Percentiles rank a stretch among this genome's conserved stretches.
Evolutionary conservation across 2,329 filamentous ascomycete species (phyloP).

Genomic region (Lomentospora prolificans): DNA sequence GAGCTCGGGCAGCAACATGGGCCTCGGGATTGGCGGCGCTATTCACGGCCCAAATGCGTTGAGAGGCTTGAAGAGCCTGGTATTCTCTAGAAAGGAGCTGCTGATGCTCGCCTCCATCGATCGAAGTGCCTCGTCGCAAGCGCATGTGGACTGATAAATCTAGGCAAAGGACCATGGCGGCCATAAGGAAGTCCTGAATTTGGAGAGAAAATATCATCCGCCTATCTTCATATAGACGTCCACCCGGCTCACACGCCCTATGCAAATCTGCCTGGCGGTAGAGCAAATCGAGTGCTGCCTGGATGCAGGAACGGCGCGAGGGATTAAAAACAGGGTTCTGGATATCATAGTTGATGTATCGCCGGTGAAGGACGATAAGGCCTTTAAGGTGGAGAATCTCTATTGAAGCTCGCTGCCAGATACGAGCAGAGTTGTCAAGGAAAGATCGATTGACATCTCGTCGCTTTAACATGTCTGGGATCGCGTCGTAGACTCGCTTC

Average conservation of each 20-base stretch:
- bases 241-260: conserved; percentile 27
- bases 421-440: conserved; percentile 16
- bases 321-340: conserved; percentile 11
- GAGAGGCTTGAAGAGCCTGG: conserved; percentile 12
- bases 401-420: conserved; percentile 19
- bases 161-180: conserved; percentile 40
- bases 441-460: conserved; percentile 18
- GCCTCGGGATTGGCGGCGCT: conserved; percentile 12
- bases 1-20: conserved; percentile 14
- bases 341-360: conserved; percentile 15
- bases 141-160: conserved; percentile 18
- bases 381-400: conserved; percentile 22
- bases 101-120: background rate
- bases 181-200: conserved; percentile 39
- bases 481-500: conserved; percentile 12
- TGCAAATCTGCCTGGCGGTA: conserved; percentile 21
- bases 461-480: conserved; percentile 18
- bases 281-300: conserved; percentile 18
- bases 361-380: conserved; percentile 22
- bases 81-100: conserved; percentile 8
- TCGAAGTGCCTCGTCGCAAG: background rate
- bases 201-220: conserved; percentile 36
- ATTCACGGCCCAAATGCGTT: conserved; percentile 15
- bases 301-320: conserved; percentile 17
- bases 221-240: conserved; percentile 29